These are phyloP conservation scores for Solanum chaucha DNA, from an alignment of 257 asterid species.

Conservation along the genomic window DNA sequence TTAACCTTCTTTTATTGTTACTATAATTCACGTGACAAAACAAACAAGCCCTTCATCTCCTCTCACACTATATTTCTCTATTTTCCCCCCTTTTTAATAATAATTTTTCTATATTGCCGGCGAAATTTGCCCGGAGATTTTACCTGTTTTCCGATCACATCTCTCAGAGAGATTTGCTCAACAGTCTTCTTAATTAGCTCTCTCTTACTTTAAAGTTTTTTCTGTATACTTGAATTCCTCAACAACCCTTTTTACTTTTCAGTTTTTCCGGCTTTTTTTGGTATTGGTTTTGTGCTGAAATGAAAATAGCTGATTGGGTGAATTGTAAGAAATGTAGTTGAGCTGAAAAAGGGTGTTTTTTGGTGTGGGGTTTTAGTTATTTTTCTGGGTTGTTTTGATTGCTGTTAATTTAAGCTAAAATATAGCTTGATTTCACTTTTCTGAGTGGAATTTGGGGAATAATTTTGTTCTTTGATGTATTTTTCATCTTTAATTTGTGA, in stretches of 20 bases:
- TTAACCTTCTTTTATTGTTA: not conserved
- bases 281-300: not conserved
- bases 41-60: not conserved
- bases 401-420: not conserved
- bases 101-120: not conserved
- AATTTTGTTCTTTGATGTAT: not conserved
- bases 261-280: not conserved
- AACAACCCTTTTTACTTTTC: not conserved
- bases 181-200: not conserved
- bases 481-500: not conserved
- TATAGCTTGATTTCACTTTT: not conserved
- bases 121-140: not conserved
- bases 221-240: not conserved
- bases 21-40: not conserved
- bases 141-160: not conserved
- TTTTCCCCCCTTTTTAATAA: not conserved
- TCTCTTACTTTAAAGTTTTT: not conserved
- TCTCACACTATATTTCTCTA: not conserved
- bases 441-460: not conserved
- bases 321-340: slow-evolving; percentile 12
- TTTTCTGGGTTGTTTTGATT: not conserved
- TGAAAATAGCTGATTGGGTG: not conserved
- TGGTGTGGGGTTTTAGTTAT: not conserved
- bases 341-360: not conserved
- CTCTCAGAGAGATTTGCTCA: not conserved